A percentile compares a stretch with the other conserved stretches of the same genome.
Conservation (phyloP, 2,329 filamentous ascomycete species). For the Aspergillus piperis region DNA sequence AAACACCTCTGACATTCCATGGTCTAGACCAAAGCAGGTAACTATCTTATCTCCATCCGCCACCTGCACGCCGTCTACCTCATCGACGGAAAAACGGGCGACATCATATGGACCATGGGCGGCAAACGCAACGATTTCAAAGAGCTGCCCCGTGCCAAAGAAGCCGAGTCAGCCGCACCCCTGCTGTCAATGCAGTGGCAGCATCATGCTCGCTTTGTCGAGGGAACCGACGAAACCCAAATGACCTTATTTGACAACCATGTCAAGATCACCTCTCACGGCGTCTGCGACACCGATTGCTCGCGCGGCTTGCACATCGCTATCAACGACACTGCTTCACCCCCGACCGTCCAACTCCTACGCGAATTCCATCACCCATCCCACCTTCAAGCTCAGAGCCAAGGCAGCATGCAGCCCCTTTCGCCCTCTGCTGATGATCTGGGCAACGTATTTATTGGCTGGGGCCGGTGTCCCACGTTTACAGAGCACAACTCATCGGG, state of each 20-base stretch:
- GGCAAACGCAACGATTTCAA: constrained; percentile 9
- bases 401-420: constrained; percentile 10
- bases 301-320: constrained; percentile 15
- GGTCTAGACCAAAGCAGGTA: constrained; percentile 12
- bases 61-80: constrained; percentile 11
- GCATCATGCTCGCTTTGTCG: constrained; percentile 9
- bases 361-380: constrained; percentile 8
- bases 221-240: constrained; percentile 8
- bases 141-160: background rate
- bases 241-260: constrained; percentile 15
- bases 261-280: constrained; percentile 9
- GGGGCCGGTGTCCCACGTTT: constrained; percentile 12
- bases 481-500: constrained; percentile 12
- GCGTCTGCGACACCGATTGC: constrained; percentile 10
- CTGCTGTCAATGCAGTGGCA: constrained; percentile 11
- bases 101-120: constrained; percentile 10
- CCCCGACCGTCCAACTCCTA: constrained; percentile 8
- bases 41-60: constrained; percentile 13
- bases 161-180: background rate
- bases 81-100: constrained; percentile 7
- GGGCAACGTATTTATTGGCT: constrained; percentile 14
- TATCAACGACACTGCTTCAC: constrained; percentile 4
- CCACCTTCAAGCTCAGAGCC: constrained; percentile 9
- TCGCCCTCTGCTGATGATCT: background rate
- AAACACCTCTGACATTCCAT: background rate